Evolutionary conservation across 768 basidiomycete species (phyloP).

Genomic region (Tremella yokohamensis): DNA sequence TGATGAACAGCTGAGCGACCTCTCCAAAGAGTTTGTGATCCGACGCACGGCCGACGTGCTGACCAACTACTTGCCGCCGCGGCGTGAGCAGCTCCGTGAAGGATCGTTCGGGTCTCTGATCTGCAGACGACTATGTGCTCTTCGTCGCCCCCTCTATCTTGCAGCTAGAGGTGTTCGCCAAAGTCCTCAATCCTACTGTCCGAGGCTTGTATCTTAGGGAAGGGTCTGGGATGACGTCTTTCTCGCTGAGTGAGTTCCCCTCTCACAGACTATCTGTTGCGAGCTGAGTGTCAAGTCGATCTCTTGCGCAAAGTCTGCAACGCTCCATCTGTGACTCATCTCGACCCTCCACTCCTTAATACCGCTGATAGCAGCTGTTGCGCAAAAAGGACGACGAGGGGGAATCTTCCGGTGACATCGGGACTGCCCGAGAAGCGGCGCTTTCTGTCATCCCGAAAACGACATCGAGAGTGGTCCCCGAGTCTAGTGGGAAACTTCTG

Average conservation of each 20-base stretch:
- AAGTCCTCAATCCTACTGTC: slow-evolving; percentile 68
- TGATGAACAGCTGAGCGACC: slow-evolving; percentile 59
- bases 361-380: slow-evolving; percentile 18
- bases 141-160: slow-evolving; percentile 83
- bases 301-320: slow-evolving; percentile 86
- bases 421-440: slow-evolving; percentile 22
- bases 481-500: slow-evolving; percentile 35
- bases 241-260: slow-evolving; percentile 32
- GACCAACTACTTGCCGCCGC: slow-evolving; percentile 81
- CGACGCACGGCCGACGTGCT: slow-evolving; percentile 80
- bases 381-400: slow-evolving; percentile 66
- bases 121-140: slow-evolving; percentile 92
- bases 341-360: not conserved
- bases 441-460: slow-evolving; percentile 42
- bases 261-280: slow-evolving; percentile 1
- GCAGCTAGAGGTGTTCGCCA: slow-evolving; percentile 73
- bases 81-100: slow-evolving; percentile 66
- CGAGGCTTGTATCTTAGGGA: slow-evolving; percentile 67
- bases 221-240: slow-evolving; percentile 60
- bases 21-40: slow-evolving; percentile 84
- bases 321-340: slow-evolving; percentile 66
- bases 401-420: slow-evolving; percentile 53
- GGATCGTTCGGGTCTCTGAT: not conserved
- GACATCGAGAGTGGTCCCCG: not conserved
- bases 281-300: slow-evolving; percentile 53